Percentiles rank a stretch among this genome's conserved stretches.
phyloP scores from a whole-genome alignment of 331 rosid genomes.

The Spiraea crenata region DNA sequence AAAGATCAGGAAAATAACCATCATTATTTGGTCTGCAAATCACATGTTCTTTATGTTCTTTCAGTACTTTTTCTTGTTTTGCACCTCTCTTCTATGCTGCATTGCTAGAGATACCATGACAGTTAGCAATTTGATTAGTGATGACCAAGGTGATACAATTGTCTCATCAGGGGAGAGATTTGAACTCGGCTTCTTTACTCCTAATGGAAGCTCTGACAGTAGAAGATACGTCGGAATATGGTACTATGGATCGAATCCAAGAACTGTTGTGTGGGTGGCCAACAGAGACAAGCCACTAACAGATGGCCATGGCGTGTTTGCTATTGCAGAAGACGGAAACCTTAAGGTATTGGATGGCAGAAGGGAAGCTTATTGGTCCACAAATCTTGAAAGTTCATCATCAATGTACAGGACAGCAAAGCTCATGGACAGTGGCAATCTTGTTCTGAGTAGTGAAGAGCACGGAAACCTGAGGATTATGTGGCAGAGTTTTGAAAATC shows the following conservation, averaged over 20 bases:
- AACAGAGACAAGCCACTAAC: conserved; percentile 58
- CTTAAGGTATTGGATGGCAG: conserved; percentile 48
- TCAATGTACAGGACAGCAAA: conserved; percentile 24
- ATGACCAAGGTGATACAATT: conserved; percentile 43
- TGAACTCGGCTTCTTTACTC: conserved; percentile 65
- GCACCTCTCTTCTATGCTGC: conserved; percentile 26
- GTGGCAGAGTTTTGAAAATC: conserved; percentile 70
- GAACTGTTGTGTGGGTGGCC: conserved; percentile 71
- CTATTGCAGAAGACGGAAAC: conserved; percentile 57
- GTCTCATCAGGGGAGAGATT: conserved; percentile 54
- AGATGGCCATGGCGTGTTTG: conserved; percentile 43
- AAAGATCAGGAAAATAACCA: conserved; percentile 27
- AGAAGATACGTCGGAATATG: conserved; percentile 76
- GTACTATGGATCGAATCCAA: conserved; percentile 52
- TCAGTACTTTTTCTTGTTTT: conserved; percentile 34
- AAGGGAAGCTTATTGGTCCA: conserved; percentile 45
- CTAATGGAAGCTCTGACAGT: conserved; percentile 49
- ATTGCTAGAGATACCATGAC: conserved; percentile 44
- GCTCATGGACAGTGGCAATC: conserved; percentile 65
- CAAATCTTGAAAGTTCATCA: conserved; percentile 38
- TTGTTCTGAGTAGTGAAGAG: conserved; percentile 39
- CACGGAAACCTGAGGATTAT: conserved; percentile 32
- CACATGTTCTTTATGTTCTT: conserved; percentile 32
- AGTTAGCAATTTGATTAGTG: conserved; percentile 32
- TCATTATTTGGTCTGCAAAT: conserved; percentile 33